Base-by-base conservation (phyloP, 1,284 basidiomycete species). In the Omphalotus olearius region DNA sequence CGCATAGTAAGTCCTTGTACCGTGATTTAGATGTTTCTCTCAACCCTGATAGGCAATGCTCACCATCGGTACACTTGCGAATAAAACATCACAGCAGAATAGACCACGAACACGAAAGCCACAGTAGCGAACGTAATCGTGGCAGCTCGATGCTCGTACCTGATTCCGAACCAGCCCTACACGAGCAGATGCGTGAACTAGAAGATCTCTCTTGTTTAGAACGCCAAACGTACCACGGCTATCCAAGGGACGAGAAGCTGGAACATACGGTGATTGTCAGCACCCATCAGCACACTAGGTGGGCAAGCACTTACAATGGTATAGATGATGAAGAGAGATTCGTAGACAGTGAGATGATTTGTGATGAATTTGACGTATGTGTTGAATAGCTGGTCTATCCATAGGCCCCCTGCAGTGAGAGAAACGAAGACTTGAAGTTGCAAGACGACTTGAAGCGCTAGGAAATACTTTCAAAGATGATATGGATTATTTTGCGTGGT, bases 341-440 rank as follows among this genome's bases (percentile, higher is more conserved):
- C 60, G 58, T 81, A 83, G 1, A 73, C 47, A 0, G 39, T 33
- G 0, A 70, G 74, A 47, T 76, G 73, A 5, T 44, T 50, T 2
- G 79, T 77, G 9, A 80, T 72, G 2, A 60, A 45, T 9, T 61
- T 63, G 44, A 82, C 73, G 9, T 70, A 66, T 13, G 75, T 74
- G 47, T 74, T 72, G 45, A 74, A 55, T 16, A 82, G 67, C 54
- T 81, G 71, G 61, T 80, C 76, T 33, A 77, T 65, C 79, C 81
- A 83, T 6, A 84, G 71, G 18, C 70, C 71, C 59, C 74, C 74
- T 6, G 75, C 72, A 0, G 75, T 68, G 4, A 78, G 60, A 11
- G 82, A 67, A 40, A 79, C 69, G 60, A 82, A 83, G 2, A 72
- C 69, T 46, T 77, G 75, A 6, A 85, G 64, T 60, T 83, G 81